Evolutionary conservation across 2,329 filamentous ascomycete genomes (phyloP), one percentile per base, ranked within the genome.

Genomic region (Rachicladosporium sp.): DNA sequence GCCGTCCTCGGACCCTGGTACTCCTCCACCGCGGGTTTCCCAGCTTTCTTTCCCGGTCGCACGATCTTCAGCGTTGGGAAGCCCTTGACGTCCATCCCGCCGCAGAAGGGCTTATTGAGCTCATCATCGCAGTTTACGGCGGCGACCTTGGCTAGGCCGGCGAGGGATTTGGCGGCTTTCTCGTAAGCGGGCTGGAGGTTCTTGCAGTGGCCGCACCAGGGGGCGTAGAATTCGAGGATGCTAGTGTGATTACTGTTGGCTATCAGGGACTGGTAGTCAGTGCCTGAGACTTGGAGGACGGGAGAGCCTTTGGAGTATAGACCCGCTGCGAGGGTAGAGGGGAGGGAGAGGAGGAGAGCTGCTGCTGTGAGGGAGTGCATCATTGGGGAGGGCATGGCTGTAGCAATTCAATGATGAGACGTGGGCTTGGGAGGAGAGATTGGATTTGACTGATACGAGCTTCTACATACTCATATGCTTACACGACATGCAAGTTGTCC

Each of bases 1-100:
- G 88, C 84, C 3, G 73, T 81, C 44, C 91, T 77, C 9, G 76
- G 69, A 10, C 91, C 91, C 43, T 91, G 74, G 64, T 98, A 98
- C 58, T 95, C 88, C 60, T 95, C 87, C 6, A 96, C 77, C 3
- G 76, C 71, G 1, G 91, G 89, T 56, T 78, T 82, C 42, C 81
- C 80, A 29, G 73, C 65, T 63, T 88, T 93, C 66, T 85, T 86
- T 47, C 82, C 77, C 0, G 91, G 91, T 13, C 78, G 79, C 39
- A 96, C 77, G 36, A 93, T 89, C 71, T 98, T 98, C 48, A 98
- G 70, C 1, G 91, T 96, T 1, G 91, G 91, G 66, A 95, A 98
- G 43, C 91, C 91, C 65, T 94, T 73, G 4, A 98, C 76, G 41
- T 87, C 89, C 75, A 95, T 83, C 50, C 71, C 65, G 35, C 80